phyloP scores from a whole-genome alignment of 768 basidiomycete species.

The Hygrocybe punicea region DNA sequence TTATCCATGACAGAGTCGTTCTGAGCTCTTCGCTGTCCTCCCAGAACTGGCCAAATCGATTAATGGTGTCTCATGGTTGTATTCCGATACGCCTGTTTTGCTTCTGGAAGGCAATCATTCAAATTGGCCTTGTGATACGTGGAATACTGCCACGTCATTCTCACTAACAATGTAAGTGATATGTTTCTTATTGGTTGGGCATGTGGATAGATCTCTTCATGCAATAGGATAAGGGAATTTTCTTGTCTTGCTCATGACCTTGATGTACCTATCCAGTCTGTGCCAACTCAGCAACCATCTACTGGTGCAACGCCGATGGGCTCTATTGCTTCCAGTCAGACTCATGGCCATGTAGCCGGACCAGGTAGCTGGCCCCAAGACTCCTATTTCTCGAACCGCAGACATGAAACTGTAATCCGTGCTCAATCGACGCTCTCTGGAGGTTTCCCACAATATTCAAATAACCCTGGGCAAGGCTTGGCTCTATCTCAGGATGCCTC shows the following conservation, averaged over 20 bases:
- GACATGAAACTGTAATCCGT: too few species aligned
- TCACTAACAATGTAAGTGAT: neutral
- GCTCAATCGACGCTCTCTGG: too few species aligned
- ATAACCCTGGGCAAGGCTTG: too few species aligned
- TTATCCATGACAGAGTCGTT: neutral
- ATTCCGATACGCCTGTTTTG: constrained; percentile 1
- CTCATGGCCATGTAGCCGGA: too few species aligned
- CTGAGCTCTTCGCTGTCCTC: neutral
- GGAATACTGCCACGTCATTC: neutral
- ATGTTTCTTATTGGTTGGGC: too few species aligned
- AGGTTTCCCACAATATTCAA: too few species aligned
- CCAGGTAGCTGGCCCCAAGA: too few species aligned
- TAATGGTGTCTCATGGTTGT: neutral
- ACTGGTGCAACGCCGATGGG: too few species aligned
- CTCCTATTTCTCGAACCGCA: too few species aligned
- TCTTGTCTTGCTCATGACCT: neutral
- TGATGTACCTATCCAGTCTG: neutral
- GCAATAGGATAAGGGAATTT: neutral
- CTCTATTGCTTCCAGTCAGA: too few species aligned
- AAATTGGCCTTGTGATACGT: neutral
- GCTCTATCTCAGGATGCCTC: too few species aligned
- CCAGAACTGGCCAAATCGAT: constrained; percentile 1
- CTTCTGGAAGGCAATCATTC: neutral
- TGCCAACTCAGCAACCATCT: too few species aligned
- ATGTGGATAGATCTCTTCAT: neutral